A percentile compares a stretch with the other conserved stretches of the same genome.
phyloP scores from a whole-genome alignment of 2,329 filamentous ascomycete species.

The Fusarium ramigenum region DNA sequence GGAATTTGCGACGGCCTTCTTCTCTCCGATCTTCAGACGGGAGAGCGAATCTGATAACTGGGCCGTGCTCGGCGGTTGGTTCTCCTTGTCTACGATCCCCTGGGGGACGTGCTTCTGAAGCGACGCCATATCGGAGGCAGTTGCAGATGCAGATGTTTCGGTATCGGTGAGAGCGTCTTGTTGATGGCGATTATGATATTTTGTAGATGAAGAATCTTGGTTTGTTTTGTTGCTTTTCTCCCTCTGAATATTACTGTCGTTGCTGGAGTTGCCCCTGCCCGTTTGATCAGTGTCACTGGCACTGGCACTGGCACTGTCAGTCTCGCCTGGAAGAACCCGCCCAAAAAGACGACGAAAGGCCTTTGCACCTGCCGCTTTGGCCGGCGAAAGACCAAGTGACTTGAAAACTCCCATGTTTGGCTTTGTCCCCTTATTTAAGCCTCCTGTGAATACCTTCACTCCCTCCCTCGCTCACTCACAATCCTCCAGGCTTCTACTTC shows the following conservation, averaged over 20 bases:
- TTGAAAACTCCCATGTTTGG: slow-evolving; percentile 43
- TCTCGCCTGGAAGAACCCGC: slow-evolving; percentile 39
- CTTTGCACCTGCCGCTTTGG: slow-evolving; percentile 44
- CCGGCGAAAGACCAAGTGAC: slow-evolving; percentile 44
- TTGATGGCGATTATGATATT: background rate
- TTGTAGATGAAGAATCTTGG: background rate
- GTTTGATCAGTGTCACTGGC: slow-evolving; percentile 31
- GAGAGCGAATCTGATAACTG: slow-evolving; percentile 25
- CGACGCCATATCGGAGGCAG: slow-evolving; percentile 34
- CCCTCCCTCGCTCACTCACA: background rate
- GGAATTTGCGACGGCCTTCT: background rate
- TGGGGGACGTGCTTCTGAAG: background rate
- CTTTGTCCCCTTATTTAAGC: background rate
- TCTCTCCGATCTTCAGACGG: slow-evolving; percentile 30
- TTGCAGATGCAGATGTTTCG: background rate
- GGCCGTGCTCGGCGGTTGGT: slow-evolving; percentile 32
- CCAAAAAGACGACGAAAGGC: slow-evolving; percentile 47
- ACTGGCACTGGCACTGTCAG: slow-evolving; percentile 27
- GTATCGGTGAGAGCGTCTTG: background rate
- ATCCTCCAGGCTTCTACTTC: background rate
- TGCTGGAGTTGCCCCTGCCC: slow-evolving; percentile 16
- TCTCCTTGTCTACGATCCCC: slow-evolving; percentile 44
- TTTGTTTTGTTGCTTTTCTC: slow-evolving; percentile 5
- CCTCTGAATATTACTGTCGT: slow-evolving; percentile 4
- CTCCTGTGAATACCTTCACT: background rate